Base-by-base conservation (phyloP, 2,329 filamentous ascomycete genomes). In the Didymella exigua region DNA sequence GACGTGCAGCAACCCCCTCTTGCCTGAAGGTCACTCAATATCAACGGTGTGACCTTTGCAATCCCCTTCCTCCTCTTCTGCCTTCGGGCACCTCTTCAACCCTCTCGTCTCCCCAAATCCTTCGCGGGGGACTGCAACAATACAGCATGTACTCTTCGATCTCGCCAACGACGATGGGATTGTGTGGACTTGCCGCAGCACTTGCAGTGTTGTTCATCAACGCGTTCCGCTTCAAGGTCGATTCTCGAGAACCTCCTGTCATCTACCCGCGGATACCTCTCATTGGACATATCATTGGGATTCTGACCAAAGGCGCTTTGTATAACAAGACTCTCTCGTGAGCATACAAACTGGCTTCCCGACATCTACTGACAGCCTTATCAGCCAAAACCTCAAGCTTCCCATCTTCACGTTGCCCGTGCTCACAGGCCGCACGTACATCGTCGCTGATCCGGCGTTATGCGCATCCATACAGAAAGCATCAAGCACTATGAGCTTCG, bases 321-420 rank as follows among this genome's bases (percentile, higher is more conserved):
- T 81, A 80, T 49, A 67, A 74, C 46, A 58, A 64, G 16, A 72
- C 66, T 21, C 38, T 81, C 9, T 74, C 76, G 78, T 80, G 60
- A 24, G 41, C 67, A 11, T n/a, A 29, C 26, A 9, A 13, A 13
- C 11, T 8, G 4, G 14, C n/a, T 9, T 14, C 8, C 5, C n/a
- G 26, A 19, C 21, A 7, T 19, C 33, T 40, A 44, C 27, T 53
- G 23, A 49, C 36, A 14, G 42, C 33, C 26, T 9, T 5, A 4
- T 7, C 30, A 74, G 68, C 43, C 37, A 60, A 37, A 47, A 50
- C 21, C 51, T 50, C 37, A 61, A 57, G 16, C 48, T 61, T 36
- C 68, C 66, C 9, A 77, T 80, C 49, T 78, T 75, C 45, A 81
- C 80, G 0, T 63, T 83, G 4, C 77, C 76, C 10, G 77, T 82